These are phyloP conservation scores for Poteriospumella lacustris DNA, from an alignment of 108 stramenopile species.

Conservation along the genomic window DNA sequence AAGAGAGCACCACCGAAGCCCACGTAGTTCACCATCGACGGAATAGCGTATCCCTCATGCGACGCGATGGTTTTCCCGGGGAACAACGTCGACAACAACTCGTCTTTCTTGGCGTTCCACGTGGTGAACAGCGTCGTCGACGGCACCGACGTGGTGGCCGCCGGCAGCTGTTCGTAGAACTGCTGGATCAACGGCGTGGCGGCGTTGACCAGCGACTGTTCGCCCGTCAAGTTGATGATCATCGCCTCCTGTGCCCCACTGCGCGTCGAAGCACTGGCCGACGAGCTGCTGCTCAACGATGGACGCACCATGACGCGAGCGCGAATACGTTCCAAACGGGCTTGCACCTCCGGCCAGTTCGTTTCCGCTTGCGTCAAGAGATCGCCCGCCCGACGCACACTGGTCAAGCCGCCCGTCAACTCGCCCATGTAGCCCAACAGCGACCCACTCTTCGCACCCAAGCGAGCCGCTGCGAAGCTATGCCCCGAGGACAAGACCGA, in stretches of 20 bases:
- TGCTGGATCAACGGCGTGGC: slow-evolving; percentile 62
- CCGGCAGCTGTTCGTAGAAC: slow-evolving; percentile 69
- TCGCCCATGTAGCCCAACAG: slow-evolving; percentile 81
- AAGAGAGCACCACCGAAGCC: slow-evolving; percentile 79
- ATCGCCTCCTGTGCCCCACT: slow-evolving; percentile 52
- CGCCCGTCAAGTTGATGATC: slow-evolving; percentile 86
- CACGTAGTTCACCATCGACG: slow-evolving; percentile 88
- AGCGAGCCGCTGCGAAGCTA: slow-evolving; percentile 61
- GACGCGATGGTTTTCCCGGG: too few relatives aligned
- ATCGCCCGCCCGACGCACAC: slow-evolving; percentile 64
- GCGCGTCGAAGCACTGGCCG: slow-evolving; percentile 50
- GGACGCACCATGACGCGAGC: slow-evolving; percentile 63
- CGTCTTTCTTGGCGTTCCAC: slow-evolving; percentile 67
- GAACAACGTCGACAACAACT: slow-evolving; percentile 44
- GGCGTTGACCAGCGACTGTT: slow-evolving; percentile 60
- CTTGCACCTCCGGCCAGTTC: slow-evolving; percentile 79
- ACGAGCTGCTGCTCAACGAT: too few relatives aligned
- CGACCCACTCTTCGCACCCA: slow-evolving; percentile 62
- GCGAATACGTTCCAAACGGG: slow-evolving; percentile 74
- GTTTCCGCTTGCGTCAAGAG: slow-evolving; percentile 79
- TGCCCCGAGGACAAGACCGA: slow-evolving; percentile 73
- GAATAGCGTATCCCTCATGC: slow-evolving; percentile 88
- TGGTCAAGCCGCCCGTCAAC: slow-evolving; percentile 77
- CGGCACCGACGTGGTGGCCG: slow-evolving; percentile 33
- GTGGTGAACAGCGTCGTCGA: slow-evolving; percentile 58